Evolutionary conservation across 805 yeast genomes (phyloP).

Genomic region (Candida oleophila): DNA sequence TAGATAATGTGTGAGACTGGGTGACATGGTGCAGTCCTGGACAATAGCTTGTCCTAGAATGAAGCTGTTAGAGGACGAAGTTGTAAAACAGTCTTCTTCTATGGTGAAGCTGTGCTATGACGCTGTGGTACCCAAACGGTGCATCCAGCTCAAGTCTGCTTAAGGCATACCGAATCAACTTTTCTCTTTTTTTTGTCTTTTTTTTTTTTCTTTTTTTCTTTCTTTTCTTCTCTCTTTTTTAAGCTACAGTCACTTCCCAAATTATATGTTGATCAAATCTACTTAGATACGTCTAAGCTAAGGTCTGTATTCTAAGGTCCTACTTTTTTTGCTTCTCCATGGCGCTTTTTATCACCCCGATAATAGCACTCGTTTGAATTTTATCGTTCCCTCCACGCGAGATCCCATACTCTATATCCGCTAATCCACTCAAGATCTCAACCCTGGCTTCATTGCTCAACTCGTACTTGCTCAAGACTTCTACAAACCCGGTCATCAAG

Average conservation of each 20-base stretch:
- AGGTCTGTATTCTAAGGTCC: too few species aligned
- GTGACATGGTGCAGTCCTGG: too few species aligned
- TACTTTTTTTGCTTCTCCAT: conserved; percentile 36
- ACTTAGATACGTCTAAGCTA: background rate
- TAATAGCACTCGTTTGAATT: conserved; percentile 84
- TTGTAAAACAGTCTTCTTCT: too few species aligned
- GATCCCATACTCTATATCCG: conserved; percentile 88
- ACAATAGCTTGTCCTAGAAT: too few species aligned
- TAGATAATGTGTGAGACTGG: too few species aligned
- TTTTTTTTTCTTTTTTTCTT: background rate
- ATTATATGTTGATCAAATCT: background rate
- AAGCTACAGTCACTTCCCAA: background rate
- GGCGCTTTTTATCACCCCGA: conserved; percentile 78
- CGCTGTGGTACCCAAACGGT: too few species aligned
- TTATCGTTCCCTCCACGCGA: conserved; percentile 91
- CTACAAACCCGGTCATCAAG: conserved; percentile 72
- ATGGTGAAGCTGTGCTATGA: too few species aligned
- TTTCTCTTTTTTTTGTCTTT: background rate
- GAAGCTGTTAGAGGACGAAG: too few species aligned
- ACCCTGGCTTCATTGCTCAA: conserved; percentile 62
- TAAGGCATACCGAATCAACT: too few species aligned
- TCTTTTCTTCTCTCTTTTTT: background rate
- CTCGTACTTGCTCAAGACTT: conserved; percentile 66
- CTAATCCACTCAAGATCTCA: conserved; percentile 63
- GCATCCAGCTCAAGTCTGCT: too few species aligned